A percentile compares a stretch with the other conserved stretches of the same genome.
These are phyloP conservation scores for Rhizoclosmatium globosum DNA, from an alignment of 192 early-diverging fungal genomes.

Conservation along the genomic window DNA sequence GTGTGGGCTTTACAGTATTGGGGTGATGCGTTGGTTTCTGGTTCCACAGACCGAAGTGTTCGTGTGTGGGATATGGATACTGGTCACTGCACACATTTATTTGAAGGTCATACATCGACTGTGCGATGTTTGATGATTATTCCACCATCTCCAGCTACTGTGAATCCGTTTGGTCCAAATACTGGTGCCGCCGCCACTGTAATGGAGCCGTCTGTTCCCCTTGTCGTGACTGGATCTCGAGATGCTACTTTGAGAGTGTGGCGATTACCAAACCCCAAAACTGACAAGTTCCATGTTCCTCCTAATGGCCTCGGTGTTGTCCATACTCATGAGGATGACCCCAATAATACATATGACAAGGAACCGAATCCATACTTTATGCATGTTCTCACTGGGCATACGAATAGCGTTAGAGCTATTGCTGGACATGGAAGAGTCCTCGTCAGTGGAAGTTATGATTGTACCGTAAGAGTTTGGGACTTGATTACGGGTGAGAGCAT, in stretches of 20 bases:
- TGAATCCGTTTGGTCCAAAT: constrained; percentile 14
- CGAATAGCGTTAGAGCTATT: constrained; percentile 90
- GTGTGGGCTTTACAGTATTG: constrained; percentile 97
- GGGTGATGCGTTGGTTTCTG: constrained; percentile 88
- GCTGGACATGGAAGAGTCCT: constrained; percentile 87
- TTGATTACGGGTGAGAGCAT: constrained; percentile 71
- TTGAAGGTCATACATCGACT: constrained; percentile 93
- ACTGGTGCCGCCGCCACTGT: constrained; percentile 17
- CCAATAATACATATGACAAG: constrained; percentile 9
- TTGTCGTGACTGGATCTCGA: constrained; percentile 95
- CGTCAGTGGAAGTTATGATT: constrained; percentile 94
- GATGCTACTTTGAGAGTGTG: constrained; percentile 95
- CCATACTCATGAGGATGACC: constrained; percentile 29
- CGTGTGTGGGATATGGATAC: constrained; percentile 96
- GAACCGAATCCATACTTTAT: constrained; percentile 79
- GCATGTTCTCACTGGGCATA: constrained; percentile 87
- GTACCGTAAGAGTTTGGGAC: constrained; percentile 92
- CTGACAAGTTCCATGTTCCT: constrained; percentile 59
- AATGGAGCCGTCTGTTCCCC: constrained; percentile 40
- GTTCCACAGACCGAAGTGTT: constrained; percentile 94
- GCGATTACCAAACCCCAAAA: constrained; percentile 82
- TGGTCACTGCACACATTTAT: constrained; percentile 90
- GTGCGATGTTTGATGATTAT: constrained; percentile 94
- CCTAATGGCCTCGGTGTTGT: constrained; percentile 38
- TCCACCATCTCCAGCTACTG: constrained; percentile 63